phyloP scores from a whole-genome alignment of 768 basidiomycete species.

The Chiua virens region DNA sequence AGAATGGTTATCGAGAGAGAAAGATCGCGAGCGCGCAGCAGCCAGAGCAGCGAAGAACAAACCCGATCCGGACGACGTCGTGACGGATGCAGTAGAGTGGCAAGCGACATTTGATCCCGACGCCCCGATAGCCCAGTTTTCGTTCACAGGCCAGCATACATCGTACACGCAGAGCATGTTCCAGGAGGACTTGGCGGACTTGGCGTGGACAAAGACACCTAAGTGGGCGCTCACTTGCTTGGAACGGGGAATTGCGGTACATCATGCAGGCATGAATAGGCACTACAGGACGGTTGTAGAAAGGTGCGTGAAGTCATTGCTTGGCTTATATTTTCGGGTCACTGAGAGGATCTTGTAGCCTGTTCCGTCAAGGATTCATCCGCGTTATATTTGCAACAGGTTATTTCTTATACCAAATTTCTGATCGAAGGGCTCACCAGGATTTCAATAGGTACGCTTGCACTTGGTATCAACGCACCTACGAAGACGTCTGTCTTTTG shows the following conservation, averaged over 20 bases:
- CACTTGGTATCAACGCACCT: conserved; percentile 75
- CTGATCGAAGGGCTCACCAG: background rate
- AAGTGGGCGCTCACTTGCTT: conserved; percentile 51
- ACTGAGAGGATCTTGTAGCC: conserved; percentile 6
- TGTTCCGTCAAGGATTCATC: conserved; percentile 63
- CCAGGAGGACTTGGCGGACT: conserved; percentile 42
- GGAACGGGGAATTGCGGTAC: conserved; percentile 62
- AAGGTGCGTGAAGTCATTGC: conserved; percentile 37
- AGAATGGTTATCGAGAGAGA: conserved; percentile 45
- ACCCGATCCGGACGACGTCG: conserved; percentile 28
- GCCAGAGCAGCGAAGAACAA: conserved; percentile 42
- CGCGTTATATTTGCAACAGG: conserved; percentile 69
- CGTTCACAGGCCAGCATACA: conserved; percentile 48
- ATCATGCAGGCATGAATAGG: conserved; percentile 71
- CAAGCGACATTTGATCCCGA: conserved; percentile 56
- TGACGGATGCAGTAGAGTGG: conserved; percentile 38
- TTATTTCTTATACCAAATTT: conserved; percentile 14
- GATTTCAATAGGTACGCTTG: conserved; percentile 53
- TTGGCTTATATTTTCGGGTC: background rate
- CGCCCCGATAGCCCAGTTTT: conserved; percentile 59
- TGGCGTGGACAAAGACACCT: conserved; percentile 37
- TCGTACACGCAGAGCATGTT: conserved; percentile 50
- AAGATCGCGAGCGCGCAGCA: conserved; percentile 47
- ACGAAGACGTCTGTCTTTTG: conserved; percentile 65
- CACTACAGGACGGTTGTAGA: conserved; percentile 57